A percentile compares a stretch with the other conserved stretches of the same genome.
phyloP scores from a whole-genome alignment of 257 asterid genomes.

The Solanum commersonii region DNA sequence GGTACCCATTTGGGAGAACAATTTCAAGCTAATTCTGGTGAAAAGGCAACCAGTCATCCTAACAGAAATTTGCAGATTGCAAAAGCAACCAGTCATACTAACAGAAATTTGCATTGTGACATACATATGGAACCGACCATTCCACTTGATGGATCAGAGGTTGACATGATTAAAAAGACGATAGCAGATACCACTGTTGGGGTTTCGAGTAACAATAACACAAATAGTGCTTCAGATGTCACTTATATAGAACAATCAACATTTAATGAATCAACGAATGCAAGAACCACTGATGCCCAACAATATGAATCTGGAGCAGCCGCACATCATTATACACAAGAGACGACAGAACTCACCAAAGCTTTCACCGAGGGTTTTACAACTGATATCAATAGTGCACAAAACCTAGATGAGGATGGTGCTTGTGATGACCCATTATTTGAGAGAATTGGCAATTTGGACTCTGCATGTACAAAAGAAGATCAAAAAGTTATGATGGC shows the following conservation, averaged over 20 bases:
- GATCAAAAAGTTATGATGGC: constrained; percentile 36
- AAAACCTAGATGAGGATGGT: constrained; percentile 17
- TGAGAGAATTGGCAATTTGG: constrained; percentile 8
- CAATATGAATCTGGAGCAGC: constrained; percentile 14
- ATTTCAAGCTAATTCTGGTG: background rate
- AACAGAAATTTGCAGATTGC: constrained; percentile 5
- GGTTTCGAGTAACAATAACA: constrained; percentile 7
- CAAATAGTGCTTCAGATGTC: constrained; percentile 3
- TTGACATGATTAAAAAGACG: constrained; percentile 9
- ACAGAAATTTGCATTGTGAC: constrained; percentile 18
- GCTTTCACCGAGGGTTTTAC: constrained; percentile 17
- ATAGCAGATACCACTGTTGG: constrained; percentile 8
- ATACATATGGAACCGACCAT: constrained; percentile 2
- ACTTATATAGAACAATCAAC: constrained; percentile 1
- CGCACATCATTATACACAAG: constrained; percentile 7
- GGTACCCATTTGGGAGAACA: background rate
- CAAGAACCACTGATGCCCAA: constrained; percentile 17
- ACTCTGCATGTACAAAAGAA: constrained; percentile 12
- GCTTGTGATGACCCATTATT: constrained; percentile 7
- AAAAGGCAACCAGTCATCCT: background rate
- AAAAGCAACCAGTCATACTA: background rate
- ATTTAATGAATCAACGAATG: constrained; percentile 3
- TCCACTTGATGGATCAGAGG: constrained; percentile 13
- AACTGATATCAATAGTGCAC: constrained; percentile 12
- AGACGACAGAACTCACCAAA: constrained; percentile 8